phyloP scores from a whole-genome alignment of 2,329 filamentous ascomycete genomes.

The Pseudocercospora cruenta region DNA sequence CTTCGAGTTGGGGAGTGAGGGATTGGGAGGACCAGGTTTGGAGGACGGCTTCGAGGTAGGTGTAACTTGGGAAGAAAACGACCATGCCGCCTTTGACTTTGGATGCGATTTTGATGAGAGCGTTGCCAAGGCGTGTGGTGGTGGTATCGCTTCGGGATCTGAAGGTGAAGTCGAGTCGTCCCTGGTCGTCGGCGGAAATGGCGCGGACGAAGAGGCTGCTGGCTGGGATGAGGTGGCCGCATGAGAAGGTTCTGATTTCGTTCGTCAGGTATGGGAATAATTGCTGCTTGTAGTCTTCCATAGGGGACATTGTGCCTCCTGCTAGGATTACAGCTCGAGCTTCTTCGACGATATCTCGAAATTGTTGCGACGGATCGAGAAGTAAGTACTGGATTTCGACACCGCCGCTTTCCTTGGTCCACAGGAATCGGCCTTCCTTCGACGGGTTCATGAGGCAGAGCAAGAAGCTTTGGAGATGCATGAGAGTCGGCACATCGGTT shows the following conservation, averaged over 20 bases:
- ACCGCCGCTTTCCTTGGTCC: conserved; percentile 51
- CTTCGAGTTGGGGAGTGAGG: conserved; percentile 34
- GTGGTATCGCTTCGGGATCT: conserved; percentile 71
- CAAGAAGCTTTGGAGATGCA: conserved; percentile 70
- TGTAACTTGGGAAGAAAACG: conserved; percentile 94
- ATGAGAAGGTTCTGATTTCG: conserved; percentile 78
- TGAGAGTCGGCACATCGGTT: conserved; percentile 56
- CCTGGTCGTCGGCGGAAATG: conserved; percentile 56
- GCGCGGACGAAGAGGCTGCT: conserved; percentile 80
- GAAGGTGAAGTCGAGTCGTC: conserved; percentile 83
- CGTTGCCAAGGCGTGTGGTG: conserved; percentile 70
- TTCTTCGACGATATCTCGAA: conserved; percentile 81
- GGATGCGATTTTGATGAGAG: conserved; percentile 71
- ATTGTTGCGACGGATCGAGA: conserved; percentile 87
- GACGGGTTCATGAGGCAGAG: conserved; percentile 84
- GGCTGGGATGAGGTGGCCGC: conserved; percentile 87
- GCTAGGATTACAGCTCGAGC: conserved; percentile 87
- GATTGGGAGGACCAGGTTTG: conserved; percentile 44
- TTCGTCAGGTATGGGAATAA: conserved; percentile 74
- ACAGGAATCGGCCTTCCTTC: conserved; percentile 65
- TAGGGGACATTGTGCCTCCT: conserved; percentile 97
- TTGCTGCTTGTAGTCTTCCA: conserved; percentile 84
- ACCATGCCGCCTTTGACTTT: conserved; percentile 87
- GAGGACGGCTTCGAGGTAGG: conserved; percentile 76
- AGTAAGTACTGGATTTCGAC: conserved; percentile 80